Evolutionary conservation across 2,329 filamentous ascomycete genomes (phyloP).

Genomic region (Trichoderma pleuroti): DNA sequence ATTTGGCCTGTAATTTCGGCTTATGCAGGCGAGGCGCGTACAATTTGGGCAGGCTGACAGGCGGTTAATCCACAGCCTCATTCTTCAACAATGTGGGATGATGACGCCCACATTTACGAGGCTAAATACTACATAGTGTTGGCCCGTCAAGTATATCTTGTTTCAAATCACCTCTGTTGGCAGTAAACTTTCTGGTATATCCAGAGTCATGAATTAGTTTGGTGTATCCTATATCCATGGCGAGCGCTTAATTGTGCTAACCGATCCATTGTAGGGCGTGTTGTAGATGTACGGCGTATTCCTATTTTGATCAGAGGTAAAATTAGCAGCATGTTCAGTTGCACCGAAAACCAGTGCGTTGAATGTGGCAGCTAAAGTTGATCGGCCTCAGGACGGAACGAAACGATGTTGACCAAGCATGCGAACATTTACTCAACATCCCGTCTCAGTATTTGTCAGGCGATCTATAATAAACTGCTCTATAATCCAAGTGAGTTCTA

Average conservation of each 20-base stretch:
- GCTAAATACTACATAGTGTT: background rate
- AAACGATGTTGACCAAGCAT: background rate
- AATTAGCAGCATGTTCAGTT: background rate
- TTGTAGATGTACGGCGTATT: background rate
- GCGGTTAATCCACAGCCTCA: background rate
- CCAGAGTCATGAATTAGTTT: background rate
- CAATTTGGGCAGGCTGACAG: background rate
- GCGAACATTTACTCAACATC: background rate
- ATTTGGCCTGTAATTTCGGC: background rate
- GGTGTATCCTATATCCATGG: background rate
- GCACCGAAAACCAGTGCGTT: background rate
- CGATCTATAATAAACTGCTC: background rate
- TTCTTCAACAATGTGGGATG: background rate
- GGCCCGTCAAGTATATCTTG: background rate
- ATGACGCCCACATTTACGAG: background rate
- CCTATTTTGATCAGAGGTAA: background rate
- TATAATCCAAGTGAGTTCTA: background rate
- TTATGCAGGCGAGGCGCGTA: background rate
- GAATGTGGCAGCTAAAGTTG: background rate
- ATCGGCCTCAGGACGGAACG: background rate
- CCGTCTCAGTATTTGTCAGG: fast-evolving
- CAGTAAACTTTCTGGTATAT: background rate
- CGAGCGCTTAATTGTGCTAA: background rate
- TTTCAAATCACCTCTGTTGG: background rate
- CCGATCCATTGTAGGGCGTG: background rate